phyloP scores from a whole-genome alignment of 352 stramenopile genomes.

The Phytophthora uliginosa region DNA sequence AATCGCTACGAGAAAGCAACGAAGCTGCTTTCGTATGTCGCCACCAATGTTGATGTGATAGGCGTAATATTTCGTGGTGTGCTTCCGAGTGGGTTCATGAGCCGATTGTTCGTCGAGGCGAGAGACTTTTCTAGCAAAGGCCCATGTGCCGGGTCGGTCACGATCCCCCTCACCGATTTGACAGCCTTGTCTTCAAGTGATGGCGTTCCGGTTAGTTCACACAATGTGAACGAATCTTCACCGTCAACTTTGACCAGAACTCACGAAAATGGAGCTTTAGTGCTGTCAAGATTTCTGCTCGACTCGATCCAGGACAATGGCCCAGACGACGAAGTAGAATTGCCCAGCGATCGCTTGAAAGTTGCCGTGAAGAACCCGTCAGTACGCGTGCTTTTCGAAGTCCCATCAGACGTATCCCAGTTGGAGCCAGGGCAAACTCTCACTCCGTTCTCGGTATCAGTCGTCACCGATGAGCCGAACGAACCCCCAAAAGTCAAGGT shows the following conservation, averaged over 20 bases:
- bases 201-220: conserved; percentile 17
- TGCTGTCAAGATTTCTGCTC: conserved; percentile 67
- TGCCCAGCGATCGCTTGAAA: conserved; percentile 59
- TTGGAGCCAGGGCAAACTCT: conserved; percentile 53
- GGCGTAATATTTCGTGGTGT: conserved; percentile 67
- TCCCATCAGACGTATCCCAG: conserved; percentile 51
- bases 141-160: conserved; percentile 62
- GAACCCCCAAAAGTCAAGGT: conserved; percentile 57
- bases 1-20: conserved; percentile 67
- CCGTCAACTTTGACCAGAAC: conserved; percentile 33
- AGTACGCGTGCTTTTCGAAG: conserved; percentile 71
- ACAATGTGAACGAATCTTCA: conserved; percentile 8
- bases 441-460: conserved; percentile 59
- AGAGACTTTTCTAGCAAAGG: conserved; percentile 74
- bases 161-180: conserved; percentile 69
- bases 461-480: conserved; percentile 53
- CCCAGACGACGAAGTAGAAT: conserved; percentile 8
- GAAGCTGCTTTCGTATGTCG: conserved; percentile 58
- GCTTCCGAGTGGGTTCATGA: conserved; percentile 63
- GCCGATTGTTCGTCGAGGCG: conserved; percentile 64
- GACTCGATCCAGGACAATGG: conserved; percentile 20
- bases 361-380: conserved; percentile 74
- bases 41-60: conserved; percentile 73
- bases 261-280: conserved; percentile 67
- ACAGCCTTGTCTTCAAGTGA: conserved; percentile 33